Conservation (phyloP, 208 protist genomes). For the Trypanosoma scelopori region DNA sequence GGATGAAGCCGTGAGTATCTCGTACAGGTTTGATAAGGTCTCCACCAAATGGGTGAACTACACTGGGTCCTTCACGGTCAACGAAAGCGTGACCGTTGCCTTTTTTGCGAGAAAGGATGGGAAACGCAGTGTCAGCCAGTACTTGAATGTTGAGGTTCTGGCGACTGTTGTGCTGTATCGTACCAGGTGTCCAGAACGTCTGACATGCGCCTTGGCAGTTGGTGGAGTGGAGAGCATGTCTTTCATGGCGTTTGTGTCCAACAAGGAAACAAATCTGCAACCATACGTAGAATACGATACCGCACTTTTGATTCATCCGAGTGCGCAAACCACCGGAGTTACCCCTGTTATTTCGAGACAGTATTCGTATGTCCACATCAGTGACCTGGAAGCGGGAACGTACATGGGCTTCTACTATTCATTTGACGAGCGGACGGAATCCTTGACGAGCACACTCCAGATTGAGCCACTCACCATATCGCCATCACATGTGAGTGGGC, state of each 20-base stretch:
- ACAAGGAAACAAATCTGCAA: background rate
- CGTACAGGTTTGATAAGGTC: constrained; percentile 1
- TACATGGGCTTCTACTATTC: constrained; percentile 3
- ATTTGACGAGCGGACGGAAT: background rate
- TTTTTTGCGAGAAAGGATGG: background rate
- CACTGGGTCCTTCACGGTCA: constrained; percentile 3
- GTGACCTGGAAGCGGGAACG: background rate
- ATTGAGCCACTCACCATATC: constrained; percentile 1
- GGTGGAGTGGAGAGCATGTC: background rate
- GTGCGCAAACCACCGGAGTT: constrained; percentile 1
- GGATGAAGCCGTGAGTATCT: background rate
- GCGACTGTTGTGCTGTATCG: background rate
- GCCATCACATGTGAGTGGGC: constrained; percentile 1
- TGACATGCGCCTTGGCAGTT: constrained; percentile 5
- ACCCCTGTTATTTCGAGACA: background rate
- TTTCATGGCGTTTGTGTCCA: constrained; percentile 5
- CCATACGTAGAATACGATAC: constrained; percentile 2
- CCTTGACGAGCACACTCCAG: background rate
- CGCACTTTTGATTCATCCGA: background rate
- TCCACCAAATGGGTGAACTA: constrained; percentile 1
- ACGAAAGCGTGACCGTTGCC: background rate
- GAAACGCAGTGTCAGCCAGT: background rate
- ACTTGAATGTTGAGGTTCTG: constrained; percentile 8
- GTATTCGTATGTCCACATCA: background rate
- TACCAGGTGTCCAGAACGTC: background rate